Evolutionary conservation across 2,329 filamentous ascomycete genomes (phyloP), one percentile per base, ranked within the genome.

Genomic region (Nigrospora oryzae): DNA sequence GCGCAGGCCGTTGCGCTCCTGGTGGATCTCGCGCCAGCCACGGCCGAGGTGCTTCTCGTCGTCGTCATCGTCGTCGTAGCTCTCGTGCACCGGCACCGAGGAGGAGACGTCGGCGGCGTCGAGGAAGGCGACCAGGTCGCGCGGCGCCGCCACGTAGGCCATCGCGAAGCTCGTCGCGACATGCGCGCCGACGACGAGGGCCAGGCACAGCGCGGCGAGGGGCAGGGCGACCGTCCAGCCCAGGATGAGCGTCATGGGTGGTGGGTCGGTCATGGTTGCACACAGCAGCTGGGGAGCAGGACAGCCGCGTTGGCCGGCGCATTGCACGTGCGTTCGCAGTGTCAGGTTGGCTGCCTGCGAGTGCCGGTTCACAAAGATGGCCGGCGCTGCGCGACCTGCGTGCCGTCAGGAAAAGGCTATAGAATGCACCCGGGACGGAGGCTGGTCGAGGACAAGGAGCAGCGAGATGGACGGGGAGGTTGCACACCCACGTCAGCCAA

Each of bases 21-120:
- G 74, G 58, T 81, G 79, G 46, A 83, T 83, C 62, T 83, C 78
- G 50, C 76, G 71, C 50, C 83, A 63, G 48, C 83, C 64, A 36
- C 71, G 69, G 48, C 66, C 69, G 36, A 84, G 69, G 41, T 79
- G 75, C 40, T 82, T 57, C 65, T 81, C 81, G 59, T 83, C 79
- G 51, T 82, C 79, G 30, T 82, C 69, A 54, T 83, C 77, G 53
- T 70, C 67, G 59, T 82, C 76, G 57, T 82, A 82, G 55, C 70
- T 76, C 61, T 83, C 79, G 55, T 82, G 83, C 59, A 83, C 80
- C 52, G 74, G 67, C 40, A 81, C 68, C n/a, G n/a, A n/a, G 35
- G 77, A 86, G 54, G 19, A 4, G 34, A 72, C 78, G 58, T 82
- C 78, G 54, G 79, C 70, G 14, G 74, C 70, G 56, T 82, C 78